Conservation (phyloP, 1,284 basidiomycete genomes). For the Schizopora paradoxa region DNA sequence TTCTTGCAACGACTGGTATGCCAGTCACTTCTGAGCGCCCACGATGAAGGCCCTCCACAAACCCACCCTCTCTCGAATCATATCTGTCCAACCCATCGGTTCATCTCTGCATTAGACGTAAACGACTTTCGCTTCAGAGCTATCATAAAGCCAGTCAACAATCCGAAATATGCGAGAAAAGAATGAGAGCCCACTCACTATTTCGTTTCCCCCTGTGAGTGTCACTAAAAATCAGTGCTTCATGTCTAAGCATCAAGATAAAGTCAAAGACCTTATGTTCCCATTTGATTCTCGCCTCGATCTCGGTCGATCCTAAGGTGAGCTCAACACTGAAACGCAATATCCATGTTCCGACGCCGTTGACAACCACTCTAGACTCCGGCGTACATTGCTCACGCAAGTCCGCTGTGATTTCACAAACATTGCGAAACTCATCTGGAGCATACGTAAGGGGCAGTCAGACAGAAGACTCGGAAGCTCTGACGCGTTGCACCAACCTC, state of each 20-base stretch:
- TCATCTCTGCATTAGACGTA: too few species aligned
- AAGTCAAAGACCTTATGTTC: constrained; percentile 57
- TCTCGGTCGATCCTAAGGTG: constrained; percentile 73
- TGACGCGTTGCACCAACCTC: constrained; percentile 1
- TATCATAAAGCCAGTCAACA: too few species aligned
- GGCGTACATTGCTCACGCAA: constrained; percentile 61
- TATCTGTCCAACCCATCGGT: too few species aligned
- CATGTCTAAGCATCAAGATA: too few species aligned
- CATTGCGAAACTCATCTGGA: constrained; percentile 61
- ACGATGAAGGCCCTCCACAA: too few species aligned
- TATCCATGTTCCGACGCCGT: constrained; percentile 70
- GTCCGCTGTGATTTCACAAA: constrained; percentile 70
- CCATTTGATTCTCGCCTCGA: constrained; percentile 76
- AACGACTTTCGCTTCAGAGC: too few species aligned
- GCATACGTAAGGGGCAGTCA: constrained; percentile 5
- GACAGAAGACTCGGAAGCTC: background rate
- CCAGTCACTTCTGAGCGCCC: too few species aligned
- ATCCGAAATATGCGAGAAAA: too few species aligned
- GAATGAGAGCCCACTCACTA: constrained; percentile 53
- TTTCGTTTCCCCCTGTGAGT: constrained; percentile 47
- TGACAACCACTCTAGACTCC: constrained; percentile 14
- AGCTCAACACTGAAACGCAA: constrained; percentile 77
- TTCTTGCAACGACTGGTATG: too few species aligned
- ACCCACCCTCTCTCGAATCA: too few species aligned
- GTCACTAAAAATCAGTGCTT: background rate